Conservation (phyloP, 164 flowering plant genomes). For the Warburgia ugandensis region DNA sequence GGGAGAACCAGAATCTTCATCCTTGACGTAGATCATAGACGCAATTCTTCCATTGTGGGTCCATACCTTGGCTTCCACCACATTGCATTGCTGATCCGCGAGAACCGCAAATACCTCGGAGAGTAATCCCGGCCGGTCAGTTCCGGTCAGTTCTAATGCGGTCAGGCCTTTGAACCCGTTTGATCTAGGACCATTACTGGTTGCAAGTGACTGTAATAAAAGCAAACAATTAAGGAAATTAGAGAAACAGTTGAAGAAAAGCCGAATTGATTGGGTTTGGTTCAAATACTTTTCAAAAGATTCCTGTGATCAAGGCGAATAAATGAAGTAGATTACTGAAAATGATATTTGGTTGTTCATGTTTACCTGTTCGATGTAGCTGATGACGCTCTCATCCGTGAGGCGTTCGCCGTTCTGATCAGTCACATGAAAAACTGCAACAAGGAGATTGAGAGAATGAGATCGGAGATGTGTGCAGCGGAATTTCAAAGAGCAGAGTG, state of each 20-base stretch:
- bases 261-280: no score
- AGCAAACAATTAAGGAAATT: neutral
- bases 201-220: constrained; percentile 63
- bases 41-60: constrained; percentile 90
- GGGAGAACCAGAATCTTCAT: constrained; percentile 50
- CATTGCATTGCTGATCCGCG: constrained; percentile 72
- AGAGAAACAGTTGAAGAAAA: no score
- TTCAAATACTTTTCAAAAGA: no score
- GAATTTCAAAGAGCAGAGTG: neutral
- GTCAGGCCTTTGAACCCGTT: constrained; percentile 45
- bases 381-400: constrained; percentile 68
- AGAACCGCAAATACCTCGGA: constrained; percentile 93
- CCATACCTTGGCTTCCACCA: constrained; percentile 90
- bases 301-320: no score
- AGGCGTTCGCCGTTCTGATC: constrained; percentile 73
- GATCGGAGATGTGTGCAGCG: neutral
- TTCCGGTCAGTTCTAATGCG: constrained; percentile 71
- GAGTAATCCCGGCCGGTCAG: constrained; percentile 81
- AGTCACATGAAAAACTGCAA: constrained; percentile 89
- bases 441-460: neutral
- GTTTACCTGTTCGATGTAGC: constrained; percentile 69
- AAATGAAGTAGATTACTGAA: no score
- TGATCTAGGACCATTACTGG: constrained; percentile 19
- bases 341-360: no score
- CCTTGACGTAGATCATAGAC: constrained; percentile 75